Conservation (phyloP, 1,284 basidiomycete species). For the Singerocomus rubriflavus region DNA sequence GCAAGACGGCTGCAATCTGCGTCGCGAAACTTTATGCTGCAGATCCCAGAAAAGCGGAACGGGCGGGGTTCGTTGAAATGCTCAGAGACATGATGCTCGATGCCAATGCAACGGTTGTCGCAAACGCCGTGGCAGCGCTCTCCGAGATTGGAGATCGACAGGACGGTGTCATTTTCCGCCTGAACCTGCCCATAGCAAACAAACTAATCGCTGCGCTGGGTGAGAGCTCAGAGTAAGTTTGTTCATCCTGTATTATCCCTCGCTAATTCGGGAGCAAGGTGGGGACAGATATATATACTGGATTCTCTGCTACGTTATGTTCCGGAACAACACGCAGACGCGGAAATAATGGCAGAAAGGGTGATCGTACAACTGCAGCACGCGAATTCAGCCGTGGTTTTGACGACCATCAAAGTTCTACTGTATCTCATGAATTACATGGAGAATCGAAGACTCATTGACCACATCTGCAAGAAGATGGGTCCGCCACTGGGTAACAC, state of each 20-base stretch:
- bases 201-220: slow-evolving; percentile 82
- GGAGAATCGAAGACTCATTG: slow-evolving; percentile 82
- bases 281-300: slow-evolving; percentile 99
- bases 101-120: slow-evolving; percentile 90
- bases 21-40: slow-evolving; percentile 89
- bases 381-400: slow-evolving; percentile 91
- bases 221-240: slow-evolving; percentile 86
- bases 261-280: slow-evolving; percentile 49
- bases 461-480: slow-evolving; percentile 94
- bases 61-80: slow-evolving; percentile 80
- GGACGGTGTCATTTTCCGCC: slow-evolving; percentile 85
- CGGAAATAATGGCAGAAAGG: slow-evolving; percentile 91
- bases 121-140: slow-evolving; percentile 93
- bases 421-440: slow-evolving; percentile 99
- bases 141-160: slow-evolving; percentile 89
- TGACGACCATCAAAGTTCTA: slow-evolving; percentile 93
- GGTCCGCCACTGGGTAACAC: slow-evolving; percentile 86
- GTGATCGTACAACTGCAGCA: slow-evolving; percentile 90
- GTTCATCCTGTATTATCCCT: neutral
- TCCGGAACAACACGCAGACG: slow-evolving; percentile 84
- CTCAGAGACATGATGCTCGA: slow-evolving; percentile 90
- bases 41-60: slow-evolving; percentile 82
- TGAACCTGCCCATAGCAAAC: slow-evolving; percentile 80
- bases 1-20: slow-evolving; percentile 92
- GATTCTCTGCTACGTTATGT: slow-evolving; percentile 93